Evolutionary conservation across 768 basidiomycete genomes (phyloP).

Genomic region (Psilocybe tampanensis): DNA sequence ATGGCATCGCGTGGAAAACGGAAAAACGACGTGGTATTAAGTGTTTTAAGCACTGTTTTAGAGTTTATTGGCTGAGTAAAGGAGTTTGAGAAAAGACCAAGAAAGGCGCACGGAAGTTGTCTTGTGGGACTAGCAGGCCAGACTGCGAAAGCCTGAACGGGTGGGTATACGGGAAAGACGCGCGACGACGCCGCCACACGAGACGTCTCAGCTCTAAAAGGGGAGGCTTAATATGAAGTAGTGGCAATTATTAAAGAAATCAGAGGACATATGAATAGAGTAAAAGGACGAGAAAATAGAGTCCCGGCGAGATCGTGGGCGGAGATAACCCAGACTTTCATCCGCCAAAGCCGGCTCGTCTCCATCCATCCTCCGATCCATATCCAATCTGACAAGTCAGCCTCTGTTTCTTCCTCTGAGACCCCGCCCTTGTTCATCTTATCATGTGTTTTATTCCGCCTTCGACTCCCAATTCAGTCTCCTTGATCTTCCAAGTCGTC

Average conservation of each 20-base stretch:
- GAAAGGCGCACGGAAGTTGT: conserved; percentile 2
- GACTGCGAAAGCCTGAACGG: conserved; percentile 3
- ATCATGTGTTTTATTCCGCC: no score
- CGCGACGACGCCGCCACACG: conserved; percentile 4
- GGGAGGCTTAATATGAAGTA: background rate
- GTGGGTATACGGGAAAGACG: conserved; percentile 6
- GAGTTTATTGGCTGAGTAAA: conserved; percentile 6
- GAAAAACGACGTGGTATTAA: conserved; percentile 7
- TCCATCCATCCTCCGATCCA: conserved; percentile 2
- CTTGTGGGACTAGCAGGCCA: conserved; percentile 19
- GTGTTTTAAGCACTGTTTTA: background rate
- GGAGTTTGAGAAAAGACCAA: conserved; percentile 5
- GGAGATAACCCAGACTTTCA: conserved; percentile 9
- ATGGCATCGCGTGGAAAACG: conserved; percentile 22
- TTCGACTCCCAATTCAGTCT: no score
- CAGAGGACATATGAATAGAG: conserved; percentile 8
- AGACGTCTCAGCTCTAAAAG: background rate
- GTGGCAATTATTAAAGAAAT: background rate
- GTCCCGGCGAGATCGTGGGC: conserved; percentile 7
- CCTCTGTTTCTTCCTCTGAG: conserved; percentile 1
- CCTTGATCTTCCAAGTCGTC: no score
- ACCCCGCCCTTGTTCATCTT: conserved; percentile 3
- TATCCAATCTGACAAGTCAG: background rate
- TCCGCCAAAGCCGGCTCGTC: conserved; percentile 13
- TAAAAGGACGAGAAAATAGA: background rate